phyloP scores from a whole-genome alignment of 1,284 basidiomycete species.

The Cryptococcus neoformans region DNA sequence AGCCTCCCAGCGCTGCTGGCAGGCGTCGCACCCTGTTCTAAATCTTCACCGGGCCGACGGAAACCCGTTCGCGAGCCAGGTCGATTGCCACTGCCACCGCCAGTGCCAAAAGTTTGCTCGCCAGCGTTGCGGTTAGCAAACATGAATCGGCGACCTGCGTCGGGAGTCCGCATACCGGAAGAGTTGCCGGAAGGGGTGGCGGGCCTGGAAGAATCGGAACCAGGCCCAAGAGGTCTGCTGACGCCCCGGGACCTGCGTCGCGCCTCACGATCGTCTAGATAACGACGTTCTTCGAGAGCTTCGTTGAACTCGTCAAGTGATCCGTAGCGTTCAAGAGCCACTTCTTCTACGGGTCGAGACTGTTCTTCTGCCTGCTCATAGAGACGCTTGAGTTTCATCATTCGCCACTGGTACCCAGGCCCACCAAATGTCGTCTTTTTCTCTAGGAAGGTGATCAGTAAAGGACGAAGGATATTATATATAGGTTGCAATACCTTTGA shows the following conservation, averaged over 20 bases:
- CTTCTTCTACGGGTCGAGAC: slow-evolving; percentile 64
- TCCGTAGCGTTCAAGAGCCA: slow-evolving; percentile 85
- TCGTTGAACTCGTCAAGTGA: slow-evolving; percentile 81
- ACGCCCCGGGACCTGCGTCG: slow-evolving; percentile 51
- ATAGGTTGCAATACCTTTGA: slow-evolving; percentile 45
- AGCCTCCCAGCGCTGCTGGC: slow-evolving; percentile 21
- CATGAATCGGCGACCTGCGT: slow-evolving; percentile 46
- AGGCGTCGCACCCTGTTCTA: slow-evolving; percentile 49
- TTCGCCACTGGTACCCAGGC: slow-evolving; percentile 92
- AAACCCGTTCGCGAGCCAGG: slow-evolving; percentile 72
- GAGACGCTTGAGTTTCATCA: slow-evolving; percentile 90
- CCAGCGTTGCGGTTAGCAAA: slow-evolving; percentile 36
- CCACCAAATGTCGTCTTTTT: slow-evolving; percentile 68
- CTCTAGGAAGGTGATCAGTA: slow-evolving; percentile 23
- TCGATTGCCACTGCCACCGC: slow-evolving; percentile 18
- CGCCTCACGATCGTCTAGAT: slow-evolving; percentile 76
- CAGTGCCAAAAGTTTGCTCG: slow-evolving; percentile 19
- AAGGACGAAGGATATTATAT: too few relatives aligned
- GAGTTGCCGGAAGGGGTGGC: slow-evolving; percentile 64
- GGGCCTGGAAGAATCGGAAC: slow-evolving; percentile 2
- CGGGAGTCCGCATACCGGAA: slow-evolving; percentile 45
- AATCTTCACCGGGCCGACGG: slow-evolving; percentile 65
- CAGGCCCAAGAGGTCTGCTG: slow-evolving; percentile 19
- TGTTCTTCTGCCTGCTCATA: slow-evolving; percentile 90
- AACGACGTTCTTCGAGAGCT: slow-evolving; percentile 75